phyloP scores from a whole-genome alignment of 164 flowering plant genomes.

The Protea cynaroides region DNA sequence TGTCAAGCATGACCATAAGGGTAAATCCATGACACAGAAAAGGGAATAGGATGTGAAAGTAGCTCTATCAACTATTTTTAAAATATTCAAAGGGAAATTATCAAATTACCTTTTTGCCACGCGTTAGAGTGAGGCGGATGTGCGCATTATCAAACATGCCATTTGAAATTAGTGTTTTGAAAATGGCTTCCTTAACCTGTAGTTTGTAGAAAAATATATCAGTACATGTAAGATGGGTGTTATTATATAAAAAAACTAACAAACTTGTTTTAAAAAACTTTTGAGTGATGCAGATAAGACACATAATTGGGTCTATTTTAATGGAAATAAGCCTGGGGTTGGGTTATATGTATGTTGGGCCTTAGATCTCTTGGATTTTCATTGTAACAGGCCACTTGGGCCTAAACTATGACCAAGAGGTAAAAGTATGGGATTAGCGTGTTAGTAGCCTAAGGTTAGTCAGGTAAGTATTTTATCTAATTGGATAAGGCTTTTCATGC shows the following conservation, averaged over 20 bases:
- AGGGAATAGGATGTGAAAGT: neutral
- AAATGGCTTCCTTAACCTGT: conserved; percentile 89
- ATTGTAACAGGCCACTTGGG: no score
- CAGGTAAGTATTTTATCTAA: no score
- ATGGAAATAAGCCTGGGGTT: no score
- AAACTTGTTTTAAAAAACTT: no score
- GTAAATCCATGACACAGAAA: neutral
- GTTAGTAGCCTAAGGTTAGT: no score
- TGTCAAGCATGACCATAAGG: neutral
- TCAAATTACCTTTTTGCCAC: conserved; percentile 92
- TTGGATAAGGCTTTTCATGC: no score
- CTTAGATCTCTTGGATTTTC: no score
- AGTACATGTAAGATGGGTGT: neutral
- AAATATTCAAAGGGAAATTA: conserved; percentile 14
- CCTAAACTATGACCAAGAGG: no score
- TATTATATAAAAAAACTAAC: neutral
- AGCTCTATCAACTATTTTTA: neutral
- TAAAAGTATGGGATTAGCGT: no score
- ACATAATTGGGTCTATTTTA: no score
- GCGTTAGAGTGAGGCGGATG: conserved; percentile 83
- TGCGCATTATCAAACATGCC: conserved; percentile 95
- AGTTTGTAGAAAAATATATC: conserved; percentile 7
- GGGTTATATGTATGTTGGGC: no score
- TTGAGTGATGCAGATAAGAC: no score
- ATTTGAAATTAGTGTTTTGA: conserved; percentile 73